Evolutionary conservation across 163 green algal species (phyloP).

Genomic region (Prototheca wickerhamii): DNA sequence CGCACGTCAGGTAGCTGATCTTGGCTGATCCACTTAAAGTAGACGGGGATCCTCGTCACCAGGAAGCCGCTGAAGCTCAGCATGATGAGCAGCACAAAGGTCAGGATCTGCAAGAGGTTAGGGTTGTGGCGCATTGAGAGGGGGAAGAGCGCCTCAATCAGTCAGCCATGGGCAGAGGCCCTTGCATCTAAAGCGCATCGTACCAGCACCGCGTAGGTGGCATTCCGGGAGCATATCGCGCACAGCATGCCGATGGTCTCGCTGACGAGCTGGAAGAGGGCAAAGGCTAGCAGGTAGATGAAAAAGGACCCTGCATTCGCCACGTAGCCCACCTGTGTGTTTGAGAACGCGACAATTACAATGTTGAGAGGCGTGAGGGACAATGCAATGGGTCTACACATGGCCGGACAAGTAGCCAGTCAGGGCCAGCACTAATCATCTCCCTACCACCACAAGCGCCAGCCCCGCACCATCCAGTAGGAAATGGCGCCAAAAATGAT

Average conservation of each 20-base stretch:
- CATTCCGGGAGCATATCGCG: conserved; percentile 9
- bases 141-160: neutral
- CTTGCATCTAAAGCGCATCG: neutral
- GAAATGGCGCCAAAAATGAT: conserved; percentile 14
- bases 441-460: neutral
- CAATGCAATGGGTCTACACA: neutral
- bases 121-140: neutral
- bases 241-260: conserved; percentile 31
- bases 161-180: neutral
- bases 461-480: neutral
- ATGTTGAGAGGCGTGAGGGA: conserved; percentile 5
- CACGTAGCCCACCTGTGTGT: conserved; percentile 8
- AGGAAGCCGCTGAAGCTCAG: conserved; percentile 32
- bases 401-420: neutral
- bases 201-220: conserved; percentile 23
- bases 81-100: conserved; percentile 30
- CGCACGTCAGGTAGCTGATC: conserved; percentile 33
- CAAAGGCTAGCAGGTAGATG: conserved; percentile 17
- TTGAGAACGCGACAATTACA: neutral
- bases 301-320: conserved; percentile 8
- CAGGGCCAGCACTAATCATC: neutral
- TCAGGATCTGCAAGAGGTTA: conserved; percentile 14
- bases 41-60: conserved; percentile 19
- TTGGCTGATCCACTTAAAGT: conserved; percentile 36
- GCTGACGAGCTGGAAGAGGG: conserved; percentile 26